Evolutionary conservation across 257 asterid genomes (phyloP), one percentile per base, ranked within the genome.

Genomic region (Ophiorrhiza pumila): DNA sequence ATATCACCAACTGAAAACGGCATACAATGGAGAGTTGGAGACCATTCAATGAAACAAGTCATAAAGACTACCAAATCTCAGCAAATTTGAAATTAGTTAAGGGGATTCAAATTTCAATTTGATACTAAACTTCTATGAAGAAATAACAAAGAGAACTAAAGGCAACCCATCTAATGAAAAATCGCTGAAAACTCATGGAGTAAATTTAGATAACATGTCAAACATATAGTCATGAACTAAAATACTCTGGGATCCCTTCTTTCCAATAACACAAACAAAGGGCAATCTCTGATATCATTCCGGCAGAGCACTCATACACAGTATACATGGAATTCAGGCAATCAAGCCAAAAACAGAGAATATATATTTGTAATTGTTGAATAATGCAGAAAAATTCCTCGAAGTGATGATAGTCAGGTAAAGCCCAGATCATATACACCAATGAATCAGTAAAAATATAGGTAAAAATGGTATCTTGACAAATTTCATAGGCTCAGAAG

Each of bases 381-480:
- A 58, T 20, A 53, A 9, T 18, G 46, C 31, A 34, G 13, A 25
- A 15, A 14, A 65, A 13, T 12, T 46, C 32, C 64, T 4, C 27
- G 11, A 53, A 69, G 49, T 64, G 34, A n/a, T n/a, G n/a, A n/a
- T n/a, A n/a, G n/a, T 41, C 18, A 14, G n/a, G 13, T 20, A 55
- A 45, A 4, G 4, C 41, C 45, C 9, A 56, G 49, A 65, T 53
- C 66, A 53, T 43, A 12, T 27, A 22, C 77, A 35, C 11, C 41
- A 73, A 5, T 47, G 52, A 32, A 50, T 29, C n/a, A n/a, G 52
- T 22, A 43, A 4, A 66, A 25, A 9, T 39, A 18, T 27, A 71
- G n/a, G 6, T 29, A 73, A 49, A 73, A 35, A 63, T 35, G 71
- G 52, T 9, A 50, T 63, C 58, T 74, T 60, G 60, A 25, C 20